phyloP scores from a whole-genome alignment of 495 filamentous ascomycete genomes.

The Penicillium fimorum region DNA sequence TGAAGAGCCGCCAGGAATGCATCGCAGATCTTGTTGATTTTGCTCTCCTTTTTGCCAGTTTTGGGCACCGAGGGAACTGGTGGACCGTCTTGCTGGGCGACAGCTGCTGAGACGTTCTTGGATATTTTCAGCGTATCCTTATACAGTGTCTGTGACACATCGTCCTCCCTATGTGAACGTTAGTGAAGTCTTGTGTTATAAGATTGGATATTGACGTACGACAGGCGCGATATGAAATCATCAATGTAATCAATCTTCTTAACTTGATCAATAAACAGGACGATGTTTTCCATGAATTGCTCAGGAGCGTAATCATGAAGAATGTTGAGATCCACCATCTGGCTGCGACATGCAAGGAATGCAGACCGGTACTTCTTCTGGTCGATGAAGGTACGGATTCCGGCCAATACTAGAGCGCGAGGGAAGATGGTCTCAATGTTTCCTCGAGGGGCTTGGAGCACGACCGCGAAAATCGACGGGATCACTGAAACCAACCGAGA shows the following conservation, averaged over 20 bases:
- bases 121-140: conserved; percentile 65
- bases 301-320: conserved; percentile 87
- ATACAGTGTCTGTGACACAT: conserved; percentile 93
- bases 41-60: conserved; percentile 42
- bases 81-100: conserved; percentile 25
- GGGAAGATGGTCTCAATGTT: conserved; percentile 96
- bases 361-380: conserved; percentile 76
- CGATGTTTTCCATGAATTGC: conserved; percentile 75
- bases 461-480: conserved; percentile 76
- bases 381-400: conserved; percentile 77
- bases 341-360: conserved; percentile 82
- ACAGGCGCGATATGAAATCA: conserved; percentile 84
- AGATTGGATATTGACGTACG: conserved; percentile 51
- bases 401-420: conserved; percentile 84
- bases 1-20: conserved; percentile 71
- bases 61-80: conserved; percentile 9
- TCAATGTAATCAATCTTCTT: conserved; percentile 84
- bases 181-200: conserved; percentile 12
- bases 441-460: conserved; percentile 90
- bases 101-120: conserved; percentile 32
- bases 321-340: conserved; percentile 97
- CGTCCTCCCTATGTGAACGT: conserved; percentile 65
- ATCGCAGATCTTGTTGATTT: conserved; percentile 88
- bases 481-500: conserved; percentile 84
- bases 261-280: conserved; percentile 80